These are phyloP conservation scores for Cyclotella kingstonii DNA, from an alignment of 108 stramenopile species.

Conservation along the genomic window DNA sequence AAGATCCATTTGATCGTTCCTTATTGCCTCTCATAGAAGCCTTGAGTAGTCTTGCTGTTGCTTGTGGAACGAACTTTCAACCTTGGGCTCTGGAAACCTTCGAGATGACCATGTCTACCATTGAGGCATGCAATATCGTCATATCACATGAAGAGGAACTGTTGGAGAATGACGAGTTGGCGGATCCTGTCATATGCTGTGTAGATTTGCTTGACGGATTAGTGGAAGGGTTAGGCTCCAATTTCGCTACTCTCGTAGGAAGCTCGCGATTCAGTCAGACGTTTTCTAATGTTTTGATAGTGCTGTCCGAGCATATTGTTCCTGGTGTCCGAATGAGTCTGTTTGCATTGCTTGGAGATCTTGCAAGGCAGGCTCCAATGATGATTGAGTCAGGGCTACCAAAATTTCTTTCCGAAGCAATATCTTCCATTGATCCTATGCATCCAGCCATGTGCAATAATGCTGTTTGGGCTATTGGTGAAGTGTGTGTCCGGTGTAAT, in stretches of 20 bases:
- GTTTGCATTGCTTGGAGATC: constrained; percentile 87
- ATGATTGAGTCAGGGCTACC: constrained; percentile 73
- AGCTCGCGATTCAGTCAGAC: constrained; percentile 63
- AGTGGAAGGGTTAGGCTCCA: constrained; percentile 82
- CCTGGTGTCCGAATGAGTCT: constrained; percentile 87
- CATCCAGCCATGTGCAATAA: constrained; percentile 82
- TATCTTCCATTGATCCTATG: constrained; percentile 58
- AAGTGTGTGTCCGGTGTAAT: constrained; percentile 80
- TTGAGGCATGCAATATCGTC: constrained; percentile 67
- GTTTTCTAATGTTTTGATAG: constrained; percentile 61
- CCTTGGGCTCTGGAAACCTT: constrained; percentile 82
- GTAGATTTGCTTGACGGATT: constrained; percentile 88
- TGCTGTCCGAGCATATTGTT: constrained; percentile 56
- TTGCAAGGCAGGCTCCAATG: constrained; percentile 78
- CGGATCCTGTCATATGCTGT: constrained; percentile 90
- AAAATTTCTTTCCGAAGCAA: constrained; percentile 57
- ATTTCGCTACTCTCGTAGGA: constrained; percentile 76
- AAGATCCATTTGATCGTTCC: constrained; percentile 77
- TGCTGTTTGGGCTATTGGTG: constrained; percentile 92
- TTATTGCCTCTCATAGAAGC: constrained; percentile 89
- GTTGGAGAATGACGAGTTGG: constrained; percentile 66
- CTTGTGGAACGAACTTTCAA: constrained; percentile 80
- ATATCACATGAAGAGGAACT: constrained; percentile 54
- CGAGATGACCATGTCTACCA: constrained; percentile 76
- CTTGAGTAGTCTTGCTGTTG: constrained; percentile 70